phyloP scores from a whole-genome alignment of 2,329 filamentous ascomycete species.

The Endothia cerciana region DNA sequence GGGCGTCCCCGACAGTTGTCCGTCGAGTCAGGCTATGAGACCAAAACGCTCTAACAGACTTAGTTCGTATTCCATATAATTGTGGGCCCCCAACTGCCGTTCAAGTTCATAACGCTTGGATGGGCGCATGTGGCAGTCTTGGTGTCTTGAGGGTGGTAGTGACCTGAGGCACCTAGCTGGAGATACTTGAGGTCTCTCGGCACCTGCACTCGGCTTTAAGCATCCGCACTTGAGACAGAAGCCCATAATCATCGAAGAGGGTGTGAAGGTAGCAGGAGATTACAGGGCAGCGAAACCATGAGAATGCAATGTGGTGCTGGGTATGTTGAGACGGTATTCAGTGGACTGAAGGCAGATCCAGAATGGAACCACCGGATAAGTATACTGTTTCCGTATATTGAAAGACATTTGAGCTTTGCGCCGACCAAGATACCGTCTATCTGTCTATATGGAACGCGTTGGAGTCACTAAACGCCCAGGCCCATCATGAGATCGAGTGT shows the following conservation, averaged over 20 bases:
- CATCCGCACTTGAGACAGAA: no score
- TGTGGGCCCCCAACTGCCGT: no score
- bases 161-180: no score
- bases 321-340: accelerated
- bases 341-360: neutral
- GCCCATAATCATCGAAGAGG: no score
- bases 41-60: constrained; percentile 43
- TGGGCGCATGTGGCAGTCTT: no score
- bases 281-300: neutral
- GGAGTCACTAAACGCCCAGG: neutral
- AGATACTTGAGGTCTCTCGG: neutral
- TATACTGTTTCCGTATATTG: neutral
- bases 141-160: no score
- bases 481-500: neutral
- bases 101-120: no score
- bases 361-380: neutral
- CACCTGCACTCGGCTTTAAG: no score
- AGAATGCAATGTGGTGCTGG: neutral
- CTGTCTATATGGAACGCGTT: neutral
- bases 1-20: constrained; percentile 24
- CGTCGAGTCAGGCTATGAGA: constrained; percentile 36
- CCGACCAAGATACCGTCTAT: constrained; percentile 2
- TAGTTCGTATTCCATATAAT: neutral
- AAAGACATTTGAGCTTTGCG: neutral
- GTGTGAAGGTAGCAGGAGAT: no score